Evolutionary conservation across 116 monocot genomes (phyloP), one percentile per base, ranked within the genome.

Genomic region (Phalaenopsis hybrid): DNA sequence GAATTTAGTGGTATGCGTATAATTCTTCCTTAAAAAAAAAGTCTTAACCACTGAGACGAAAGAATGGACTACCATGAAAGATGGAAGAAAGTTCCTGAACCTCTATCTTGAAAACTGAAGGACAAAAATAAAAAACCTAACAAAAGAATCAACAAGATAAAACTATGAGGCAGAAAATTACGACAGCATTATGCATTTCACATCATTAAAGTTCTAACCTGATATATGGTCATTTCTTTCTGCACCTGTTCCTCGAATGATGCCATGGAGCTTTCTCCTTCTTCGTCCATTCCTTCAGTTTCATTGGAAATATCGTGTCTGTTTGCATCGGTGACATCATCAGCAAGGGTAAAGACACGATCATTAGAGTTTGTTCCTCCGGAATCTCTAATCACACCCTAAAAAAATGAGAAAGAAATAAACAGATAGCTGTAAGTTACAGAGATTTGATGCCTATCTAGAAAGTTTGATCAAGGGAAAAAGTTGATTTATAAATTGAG

Each of bases 211-310:
- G 33, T 20, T 75, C 70, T 59, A 77, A 98, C 98, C 98, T 98
- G 92, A 86, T 93, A 98, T 17, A 98, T 81, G 41, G 90, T 89
- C 98, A 98, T 98, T 86, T 98, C 98, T 85, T 93, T 94, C 57
- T 81, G 89, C 44, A 94, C 83, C 79, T 93, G 95, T 79, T 93
- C 98, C 90, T 95, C 95, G 55, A 89, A 90, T 85, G 95, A 98
- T 13, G 87, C 89, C n/a, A 95, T 86, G 59, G 93, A 87, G 79
- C 84, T 85, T 44, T 90, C 93, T 21, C 89, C 84, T 84, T 95
- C 98, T 63, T 95, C 98, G 57, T 94, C 94, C 33, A 88, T 52
- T 52, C 86, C 89, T 57, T 91, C 90, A 68, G 20, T 65, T 31
- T 86, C 89, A 79, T 37, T 87, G 11, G 46, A 58, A 45, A 82